Evolutionary conservation across 495 filamentous ascomycete species (phyloP).

Genomic region (Aspergillus heteromorphus): DNA sequence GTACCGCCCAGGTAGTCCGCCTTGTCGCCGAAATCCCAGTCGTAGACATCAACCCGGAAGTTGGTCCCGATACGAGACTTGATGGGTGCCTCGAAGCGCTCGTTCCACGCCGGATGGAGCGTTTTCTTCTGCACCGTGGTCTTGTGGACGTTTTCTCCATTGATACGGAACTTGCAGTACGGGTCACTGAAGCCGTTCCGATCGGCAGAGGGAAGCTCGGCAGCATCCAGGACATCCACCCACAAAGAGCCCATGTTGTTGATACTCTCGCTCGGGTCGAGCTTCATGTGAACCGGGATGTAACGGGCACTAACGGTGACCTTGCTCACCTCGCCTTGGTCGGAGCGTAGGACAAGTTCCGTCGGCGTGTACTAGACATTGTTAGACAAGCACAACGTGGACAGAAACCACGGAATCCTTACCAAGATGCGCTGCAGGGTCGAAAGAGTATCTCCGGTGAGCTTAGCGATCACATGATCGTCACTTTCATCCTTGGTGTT

Average conservation of each 20-base stretch:
- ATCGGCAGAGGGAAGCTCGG: conserved; percentile 84
- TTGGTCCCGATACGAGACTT: conserved; percentile 79
- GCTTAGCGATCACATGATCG: conserved; percentile 70
- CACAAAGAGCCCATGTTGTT: conserved; percentile 95
- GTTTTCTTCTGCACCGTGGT: conserved; percentile 96
- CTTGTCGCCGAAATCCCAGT: conserved; percentile 93
- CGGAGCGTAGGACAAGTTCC: conserved; percentile 66
- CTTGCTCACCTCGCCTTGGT: conserved; percentile 69
- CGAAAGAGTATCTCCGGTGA: conserved; percentile 78
- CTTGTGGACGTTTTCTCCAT: conserved; percentile 83
- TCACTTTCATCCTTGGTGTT: conserved; percentile 68
- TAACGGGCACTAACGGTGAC: conserved; percentile 90
- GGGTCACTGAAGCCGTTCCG: conserved; percentile 95
- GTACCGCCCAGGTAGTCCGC: conserved; percentile 78
- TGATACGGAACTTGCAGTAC: conserved; percentile 89
- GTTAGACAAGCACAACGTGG: conserved; percentile 11
- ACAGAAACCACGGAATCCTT: conserved; percentile 25
- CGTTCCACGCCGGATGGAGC: conserved; percentile 89
- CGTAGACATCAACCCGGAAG: conserved; percentile 78
- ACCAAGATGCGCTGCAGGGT: conserved; percentile 83
- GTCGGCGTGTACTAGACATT: conserved; percentile 74
- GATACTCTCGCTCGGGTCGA: conserved; percentile 92
- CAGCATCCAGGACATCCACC: conserved; percentile 83
- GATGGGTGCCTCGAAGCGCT: conserved; percentile 81
- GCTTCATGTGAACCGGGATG: conserved; percentile 85